phyloP scores from a whole-genome alignment of 495 filamentous ascomycete genomes.

The Penicillium cataractarum region DNA sequence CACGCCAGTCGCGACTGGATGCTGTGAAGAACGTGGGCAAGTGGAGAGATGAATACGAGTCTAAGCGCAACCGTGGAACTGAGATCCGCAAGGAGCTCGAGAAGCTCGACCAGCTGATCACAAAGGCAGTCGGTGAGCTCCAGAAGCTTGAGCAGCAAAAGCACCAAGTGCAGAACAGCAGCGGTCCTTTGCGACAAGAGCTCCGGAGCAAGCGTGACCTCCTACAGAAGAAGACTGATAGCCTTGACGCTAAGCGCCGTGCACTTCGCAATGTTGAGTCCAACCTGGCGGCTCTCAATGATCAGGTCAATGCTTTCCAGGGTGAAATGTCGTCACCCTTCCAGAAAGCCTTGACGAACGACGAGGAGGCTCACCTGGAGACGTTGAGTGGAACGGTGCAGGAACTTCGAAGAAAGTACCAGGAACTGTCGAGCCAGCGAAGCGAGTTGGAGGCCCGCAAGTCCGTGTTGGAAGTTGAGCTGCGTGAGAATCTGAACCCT shows the following conservation, averaged over 20 bases:
- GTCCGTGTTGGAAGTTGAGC: slow-evolving; percentile 75
- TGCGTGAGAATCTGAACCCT: slow-evolving; percentile 82
- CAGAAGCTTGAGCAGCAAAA: slow-evolving; percentile 82
- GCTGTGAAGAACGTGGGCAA: slow-evolving; percentile 76
- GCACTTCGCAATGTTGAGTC: slow-evolving; percentile 74
- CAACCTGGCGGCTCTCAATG: slow-evolving; percentile 72
- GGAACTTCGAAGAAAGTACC: slow-evolving; percentile 71
- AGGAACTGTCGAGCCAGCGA: slow-evolving; percentile 70
- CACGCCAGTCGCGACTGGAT: slow-evolving; percentile 78
- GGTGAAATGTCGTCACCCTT: slow-evolving; percentile 82
- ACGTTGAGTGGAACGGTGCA: slow-evolving; percentile 67
- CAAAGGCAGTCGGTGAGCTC: slow-evolving; percentile 74
- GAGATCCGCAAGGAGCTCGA: slow-evolving; percentile 72
- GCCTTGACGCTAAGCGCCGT: slow-evolving; percentile 70
- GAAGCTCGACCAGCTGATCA: slow-evolving; percentile 82
- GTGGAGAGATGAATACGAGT: slow-evolving; percentile 75
- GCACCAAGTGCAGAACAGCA: slow-evolving; percentile 78
- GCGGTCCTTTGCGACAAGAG: slow-evolving; percentile 75
- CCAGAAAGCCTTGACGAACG: slow-evolving; percentile 82
- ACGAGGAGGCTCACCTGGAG: slow-evolving; percentile 83
- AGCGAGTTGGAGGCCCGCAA: slow-evolving; percentile 83
- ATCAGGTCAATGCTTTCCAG: slow-evolving; percentile 72
- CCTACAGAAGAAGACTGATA: slow-evolving; percentile 72
- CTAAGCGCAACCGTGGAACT: slow-evolving; percentile 56
- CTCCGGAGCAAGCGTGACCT: slow-evolving; percentile 70